These are phyloP conservation scores for Wickerhamomyces ciferrii DNA, from an alignment of 805 yeast genomes.

Conservation along the genomic window DNA sequence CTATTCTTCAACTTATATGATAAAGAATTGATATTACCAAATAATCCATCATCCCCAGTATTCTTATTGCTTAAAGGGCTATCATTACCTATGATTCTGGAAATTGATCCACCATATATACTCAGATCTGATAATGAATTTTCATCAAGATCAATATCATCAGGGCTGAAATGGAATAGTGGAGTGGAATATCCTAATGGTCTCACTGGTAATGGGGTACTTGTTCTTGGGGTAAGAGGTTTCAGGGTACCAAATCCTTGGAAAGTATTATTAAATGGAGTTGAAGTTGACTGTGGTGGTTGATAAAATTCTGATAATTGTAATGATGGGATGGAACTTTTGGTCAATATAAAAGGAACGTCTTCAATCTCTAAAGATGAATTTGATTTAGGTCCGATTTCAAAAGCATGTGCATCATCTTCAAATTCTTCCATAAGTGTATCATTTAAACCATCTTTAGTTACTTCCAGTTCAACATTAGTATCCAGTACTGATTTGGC, in stretches of 20 bases:
- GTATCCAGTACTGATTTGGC: too few relatives aligned
- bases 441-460: too few relatives aligned
- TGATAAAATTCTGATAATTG: slow-evolving; percentile 22
- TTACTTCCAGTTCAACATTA: too few relatives aligned
- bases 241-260: not conserved
- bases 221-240: not conserved
- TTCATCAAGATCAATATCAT: not conserved
- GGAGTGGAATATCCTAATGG: slow-evolving; percentile 15
- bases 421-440: not conserved
- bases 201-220: slow-evolving; percentile 1
- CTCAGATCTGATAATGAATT: not conserved
- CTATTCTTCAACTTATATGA: slow-evolving; percentile 24
- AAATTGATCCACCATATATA: not conserved
- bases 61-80: slow-evolving; percentile 9
- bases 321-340: slow-evolving; percentile 10
- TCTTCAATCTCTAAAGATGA: not conserved
- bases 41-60: slow-evolving; percentile 26
- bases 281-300: slow-evolving; percentile 22
- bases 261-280: slow-evolving; percentile 12
- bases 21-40: slow-evolving; percentile 30
- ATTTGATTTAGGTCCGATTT: not conserved
- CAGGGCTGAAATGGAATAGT: slow-evolving; percentile 11
- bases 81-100: not conserved
- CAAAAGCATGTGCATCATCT: not conserved
- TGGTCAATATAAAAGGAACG: not conserved